Evolutionary conservation across 129 eudicot genomes (phyloP).

Genomic region (Flaveria sonorensis): DNA sequence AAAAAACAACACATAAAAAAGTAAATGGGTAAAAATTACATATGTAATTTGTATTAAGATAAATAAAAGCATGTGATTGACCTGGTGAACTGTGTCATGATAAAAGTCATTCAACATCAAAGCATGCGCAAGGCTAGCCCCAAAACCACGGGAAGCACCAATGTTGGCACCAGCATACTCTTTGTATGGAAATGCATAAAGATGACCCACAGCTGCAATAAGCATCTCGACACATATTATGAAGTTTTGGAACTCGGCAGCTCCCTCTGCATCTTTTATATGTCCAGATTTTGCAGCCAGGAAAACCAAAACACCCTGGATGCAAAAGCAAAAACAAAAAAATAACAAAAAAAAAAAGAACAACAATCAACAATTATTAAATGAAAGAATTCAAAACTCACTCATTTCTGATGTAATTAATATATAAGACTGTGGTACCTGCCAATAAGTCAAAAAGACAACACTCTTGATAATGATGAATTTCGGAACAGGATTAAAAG

Average conservation of each 20-base stretch:
- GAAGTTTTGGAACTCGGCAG: conserved; percentile 87
- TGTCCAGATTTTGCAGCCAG: conserved; percentile 89
- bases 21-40: background rate
- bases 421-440: conserved; percentile 43
- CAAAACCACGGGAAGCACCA: conserved; percentile 67
- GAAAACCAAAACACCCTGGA: conserved; percentile 92
- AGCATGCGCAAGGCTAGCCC: conserved; percentile 91
- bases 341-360: background rate
- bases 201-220: conserved; percentile 93
- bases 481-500: conserved; percentile 95
- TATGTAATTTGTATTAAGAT: background rate
- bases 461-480: conserved; percentile 90
- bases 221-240: conserved; percentile 97
- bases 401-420: background rate
- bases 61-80: conserved; percentile 5
- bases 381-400: background rate
- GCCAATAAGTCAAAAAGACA: conserved; percentile 96
- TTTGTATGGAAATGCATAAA: conserved; percentile 93
- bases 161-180: conserved; percentile 98
- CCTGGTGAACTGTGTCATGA: conserved; percentile 99
- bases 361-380: background rate
- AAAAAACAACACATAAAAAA: background rate
- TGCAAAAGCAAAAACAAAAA: conserved; percentile 14
- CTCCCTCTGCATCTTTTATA: conserved; percentile 80
- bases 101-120: conserved; percentile 84